Evolutionary conservation across 345 rosid species (phyloP).

Genomic region (Camelina laxa): DNA sequence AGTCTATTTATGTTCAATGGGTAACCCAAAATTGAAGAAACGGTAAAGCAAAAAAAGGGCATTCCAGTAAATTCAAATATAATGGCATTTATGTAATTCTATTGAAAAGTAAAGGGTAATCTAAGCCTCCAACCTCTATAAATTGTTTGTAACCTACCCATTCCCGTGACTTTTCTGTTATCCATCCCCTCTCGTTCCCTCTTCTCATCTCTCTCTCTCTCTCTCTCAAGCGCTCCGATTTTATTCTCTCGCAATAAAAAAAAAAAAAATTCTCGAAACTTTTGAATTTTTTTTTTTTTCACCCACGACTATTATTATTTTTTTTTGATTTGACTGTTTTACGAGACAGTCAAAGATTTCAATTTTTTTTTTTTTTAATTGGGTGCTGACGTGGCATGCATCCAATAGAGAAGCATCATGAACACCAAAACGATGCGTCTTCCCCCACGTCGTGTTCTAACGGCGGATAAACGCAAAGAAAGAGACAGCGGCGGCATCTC

Average conservation of each 20-base stretch:
- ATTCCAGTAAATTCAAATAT: background rate
- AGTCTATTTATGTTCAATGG: constrained; percentile 8
- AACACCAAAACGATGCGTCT: constrained; percentile 90
- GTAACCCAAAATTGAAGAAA: constrained; percentile 34
- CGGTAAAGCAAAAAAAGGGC: constrained; percentile 40
- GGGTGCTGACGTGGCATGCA: constrained; percentile 77
- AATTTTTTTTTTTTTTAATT: constrained; percentile 4
- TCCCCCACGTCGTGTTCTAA: constrained; percentile 74
- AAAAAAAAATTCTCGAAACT: background rate
- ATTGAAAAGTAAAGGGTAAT: background rate
- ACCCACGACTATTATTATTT: background rate
- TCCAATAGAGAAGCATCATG: constrained; percentile 43
- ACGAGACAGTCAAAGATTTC: constrained; percentile 13
- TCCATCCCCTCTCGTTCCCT: background rate
- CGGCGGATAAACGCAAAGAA: constrained; percentile 66
- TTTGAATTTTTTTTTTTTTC: background rate
- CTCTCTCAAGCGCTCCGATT: background rate
- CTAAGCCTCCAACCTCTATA: constrained; percentile 37
- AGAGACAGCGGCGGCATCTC: constrained; percentile 47
- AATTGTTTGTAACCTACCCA: constrained; percentile 32
- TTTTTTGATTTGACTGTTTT: constrained; percentile 13
- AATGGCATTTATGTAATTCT: constrained; percentile 40
- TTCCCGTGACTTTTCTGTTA: background rate
- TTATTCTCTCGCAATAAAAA: background rate
- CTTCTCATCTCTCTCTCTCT: constrained; percentile 5